phyloP scores from a whole-genome alignment of 345 rosid species.

The Microcos paniculata region DNA sequence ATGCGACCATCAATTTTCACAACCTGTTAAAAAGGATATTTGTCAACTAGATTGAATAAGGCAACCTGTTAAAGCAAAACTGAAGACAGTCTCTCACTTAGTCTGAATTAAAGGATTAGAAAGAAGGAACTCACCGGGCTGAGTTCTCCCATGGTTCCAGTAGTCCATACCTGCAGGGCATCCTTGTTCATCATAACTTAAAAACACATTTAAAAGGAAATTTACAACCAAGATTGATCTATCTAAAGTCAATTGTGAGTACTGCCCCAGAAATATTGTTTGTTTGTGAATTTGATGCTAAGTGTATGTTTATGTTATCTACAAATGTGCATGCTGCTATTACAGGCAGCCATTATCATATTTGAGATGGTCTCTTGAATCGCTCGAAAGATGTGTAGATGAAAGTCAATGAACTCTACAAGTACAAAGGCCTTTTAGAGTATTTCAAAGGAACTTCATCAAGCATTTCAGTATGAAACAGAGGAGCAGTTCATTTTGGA shows the following conservation, averaged over 20 bases:
- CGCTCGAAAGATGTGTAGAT: not conserved
- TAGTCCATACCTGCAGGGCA: constrained; percentile 72
- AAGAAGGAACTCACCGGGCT: constrained; percentile 51
- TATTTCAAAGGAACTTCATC: not conserved
- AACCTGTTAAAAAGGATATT: constrained; percentile 35
- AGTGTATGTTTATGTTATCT: not conserved
- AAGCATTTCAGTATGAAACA: not conserved
- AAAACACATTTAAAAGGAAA: not conserved
- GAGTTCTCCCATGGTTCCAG: constrained; percentile 94
- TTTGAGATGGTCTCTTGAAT: not conserved
- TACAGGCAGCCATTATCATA: not conserved
- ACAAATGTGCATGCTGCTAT: not conserved
- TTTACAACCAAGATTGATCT: not conserved
- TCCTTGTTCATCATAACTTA: not conserved
- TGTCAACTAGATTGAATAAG: not conserved
- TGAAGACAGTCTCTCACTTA: not conserved
- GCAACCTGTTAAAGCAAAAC: not conserved
- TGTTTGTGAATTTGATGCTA: not conserved
- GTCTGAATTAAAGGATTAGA: not conserved
- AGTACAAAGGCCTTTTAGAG: not conserved
- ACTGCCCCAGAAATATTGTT: not conserved
- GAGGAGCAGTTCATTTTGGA: not conserved
- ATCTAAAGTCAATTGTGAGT: not conserved
- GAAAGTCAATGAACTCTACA: not conserved
- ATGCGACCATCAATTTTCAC: constrained; percentile 71